phyloP scores from a whole-genome alignment of 192 early-diverging fungal genomes.

The Diversispora epigaea region DNA sequence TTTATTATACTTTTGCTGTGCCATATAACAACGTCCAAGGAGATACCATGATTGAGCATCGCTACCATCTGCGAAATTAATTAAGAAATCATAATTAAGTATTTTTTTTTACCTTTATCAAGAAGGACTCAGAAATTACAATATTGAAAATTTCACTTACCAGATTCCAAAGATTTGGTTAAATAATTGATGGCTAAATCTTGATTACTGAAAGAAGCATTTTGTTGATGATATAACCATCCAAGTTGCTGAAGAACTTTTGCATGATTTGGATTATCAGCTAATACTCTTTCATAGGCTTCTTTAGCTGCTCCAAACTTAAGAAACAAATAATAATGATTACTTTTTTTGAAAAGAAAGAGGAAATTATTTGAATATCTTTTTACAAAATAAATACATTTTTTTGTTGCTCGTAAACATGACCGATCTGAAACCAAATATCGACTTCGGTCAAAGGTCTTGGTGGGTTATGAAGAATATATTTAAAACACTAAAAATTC shows the following conservation, averaged over 20 bases:
- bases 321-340: slow-evolving; percentile 14
- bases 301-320: slow-evolving; percentile 72
- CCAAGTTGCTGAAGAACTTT: slow-evolving; percentile 97
- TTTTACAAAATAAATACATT: slow-evolving; percentile 54
- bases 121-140: not conserved
- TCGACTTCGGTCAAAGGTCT: slow-evolving; percentile 92
- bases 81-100: not conserved
- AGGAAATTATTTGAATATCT: not conserved
- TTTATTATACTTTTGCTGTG: slow-evolving; percentile 88
- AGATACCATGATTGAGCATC: slow-evolving; percentile 96
- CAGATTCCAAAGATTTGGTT: slow-evolving; percentile 74
- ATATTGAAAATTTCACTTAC: slow-evolving; percentile 32
- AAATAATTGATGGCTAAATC: slow-evolving; percentile 81
- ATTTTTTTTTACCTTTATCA: not conserved
- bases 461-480: slow-evolving; percentile 85
- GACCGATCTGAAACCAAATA: slow-evolving; percentile 99
- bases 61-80: slow-evolving; percentile 56
- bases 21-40: slow-evolving; percentile 96
- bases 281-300: slow-evolving; percentile 89
- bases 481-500: slow-evolving; percentile 77
- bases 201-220: slow-evolving; percentile 79
- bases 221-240: slow-evolving; percentile 92
- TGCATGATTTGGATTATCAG: slow-evolving; percentile 86
- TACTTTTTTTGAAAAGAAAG: not conserved
- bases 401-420: slow-evolving; percentile 93